Conservation (phyloP, 768 basidiomycete species). For the Boletus rubroflammeus region DNA sequence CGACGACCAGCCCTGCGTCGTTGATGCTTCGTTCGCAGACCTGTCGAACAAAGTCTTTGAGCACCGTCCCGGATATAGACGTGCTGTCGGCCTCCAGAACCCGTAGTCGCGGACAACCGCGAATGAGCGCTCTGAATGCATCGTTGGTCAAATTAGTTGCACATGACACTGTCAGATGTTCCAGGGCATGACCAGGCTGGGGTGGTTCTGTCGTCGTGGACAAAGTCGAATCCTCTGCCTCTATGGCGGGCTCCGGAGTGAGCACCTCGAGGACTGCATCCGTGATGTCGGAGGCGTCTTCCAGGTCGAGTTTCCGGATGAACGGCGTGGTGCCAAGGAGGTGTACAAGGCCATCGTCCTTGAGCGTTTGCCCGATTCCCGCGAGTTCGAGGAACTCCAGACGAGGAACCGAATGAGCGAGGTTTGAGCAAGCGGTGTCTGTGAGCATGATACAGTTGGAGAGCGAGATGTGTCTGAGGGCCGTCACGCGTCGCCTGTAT, state of each 20-base stretch:
- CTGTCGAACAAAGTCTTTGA: constrained; percentile 65
- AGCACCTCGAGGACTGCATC: constrained; percentile 67
- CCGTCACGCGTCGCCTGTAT: constrained; percentile 60
- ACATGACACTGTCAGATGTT: constrained; percentile 68
- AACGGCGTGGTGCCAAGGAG: constrained; percentile 66
- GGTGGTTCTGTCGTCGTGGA: constrained; percentile 22
- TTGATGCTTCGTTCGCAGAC: constrained; percentile 43
- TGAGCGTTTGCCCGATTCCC: constrained; percentile 64
- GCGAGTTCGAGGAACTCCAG: constrained; percentile 80
- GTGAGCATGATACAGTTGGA: constrained; percentile 71
- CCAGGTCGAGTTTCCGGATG: constrained; percentile 79
- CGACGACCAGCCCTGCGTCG: constrained; percentile 59
- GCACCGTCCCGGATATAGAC: constrained; percentile 53
- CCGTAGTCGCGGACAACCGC: constrained; percentile 55
- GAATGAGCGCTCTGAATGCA: constrained; percentile 61
- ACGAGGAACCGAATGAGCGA: constrained; percentile 65
- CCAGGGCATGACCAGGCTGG: constrained; percentile 63
- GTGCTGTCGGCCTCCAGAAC: constrained; percentile 81
- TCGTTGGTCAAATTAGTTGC: constrained; percentile 62
- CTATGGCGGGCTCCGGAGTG: constrained; percentile 40
- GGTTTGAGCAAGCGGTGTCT: constrained; percentile 67
- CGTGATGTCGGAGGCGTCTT: constrained; percentile 71
- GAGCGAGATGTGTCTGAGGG: constrained; percentile 68
- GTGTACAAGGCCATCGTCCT: constrained; percentile 68
- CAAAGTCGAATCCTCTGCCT: constrained; percentile 6